Evolutionary conservation across 1,139 yeast species (phyloP).

Genomic region (Taiozyma sp.): DNA sequence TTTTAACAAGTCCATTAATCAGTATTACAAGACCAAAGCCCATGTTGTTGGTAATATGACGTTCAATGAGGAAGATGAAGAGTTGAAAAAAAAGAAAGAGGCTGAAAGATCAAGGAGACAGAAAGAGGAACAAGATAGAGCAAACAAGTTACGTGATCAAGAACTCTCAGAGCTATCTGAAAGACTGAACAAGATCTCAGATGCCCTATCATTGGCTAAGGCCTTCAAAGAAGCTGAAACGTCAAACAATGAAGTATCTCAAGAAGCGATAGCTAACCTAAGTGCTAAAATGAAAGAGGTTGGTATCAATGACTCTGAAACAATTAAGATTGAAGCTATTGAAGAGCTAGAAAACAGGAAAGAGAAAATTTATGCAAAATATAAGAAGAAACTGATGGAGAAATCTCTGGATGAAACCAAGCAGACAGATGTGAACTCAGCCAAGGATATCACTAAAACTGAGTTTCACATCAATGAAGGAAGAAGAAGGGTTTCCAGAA

Average conservation of each 20-base stretch:
- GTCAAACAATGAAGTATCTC: constrained; percentile 42
- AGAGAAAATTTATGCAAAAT: constrained; percentile 15
- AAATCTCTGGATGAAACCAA: constrained; percentile 9
- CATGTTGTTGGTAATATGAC: constrained; percentile 6
- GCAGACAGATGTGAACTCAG: background rate
- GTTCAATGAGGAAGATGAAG: constrained; percentile 7
- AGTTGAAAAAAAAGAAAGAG: constrained; percentile 15
- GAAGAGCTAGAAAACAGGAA: constrained; percentile 16
- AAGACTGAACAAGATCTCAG: constrained; percentile 48
- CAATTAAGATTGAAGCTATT: constrained; percentile 12
- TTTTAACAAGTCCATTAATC: constrained; percentile 33
- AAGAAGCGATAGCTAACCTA: constrained; percentile 37
- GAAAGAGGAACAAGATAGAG: constrained; percentile 2
- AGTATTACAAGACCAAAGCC: constrained; percentile 13
- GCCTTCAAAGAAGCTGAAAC: constrained; percentile 57
- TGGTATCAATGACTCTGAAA: constrained; percentile 19
- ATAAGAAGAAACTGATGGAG: constrained; percentile 16
- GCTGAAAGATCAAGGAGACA: constrained; percentile 1
- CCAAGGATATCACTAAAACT: constrained; percentile 8
- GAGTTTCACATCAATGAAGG: constrained; percentile 8
- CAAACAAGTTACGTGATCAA: background rate
- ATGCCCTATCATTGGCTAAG: constrained; percentile 53
- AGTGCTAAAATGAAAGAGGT: constrained; percentile 28
- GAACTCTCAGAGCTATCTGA: constrained; percentile 35
- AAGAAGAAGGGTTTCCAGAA: constrained; percentile 16